Percentiles rank a stretch among this genome's conserved stretches.
phyloP scores from a whole-genome alignment of 2,329 filamentous ascomycete genomes.

The Cladophialophora bantiana region DNA sequence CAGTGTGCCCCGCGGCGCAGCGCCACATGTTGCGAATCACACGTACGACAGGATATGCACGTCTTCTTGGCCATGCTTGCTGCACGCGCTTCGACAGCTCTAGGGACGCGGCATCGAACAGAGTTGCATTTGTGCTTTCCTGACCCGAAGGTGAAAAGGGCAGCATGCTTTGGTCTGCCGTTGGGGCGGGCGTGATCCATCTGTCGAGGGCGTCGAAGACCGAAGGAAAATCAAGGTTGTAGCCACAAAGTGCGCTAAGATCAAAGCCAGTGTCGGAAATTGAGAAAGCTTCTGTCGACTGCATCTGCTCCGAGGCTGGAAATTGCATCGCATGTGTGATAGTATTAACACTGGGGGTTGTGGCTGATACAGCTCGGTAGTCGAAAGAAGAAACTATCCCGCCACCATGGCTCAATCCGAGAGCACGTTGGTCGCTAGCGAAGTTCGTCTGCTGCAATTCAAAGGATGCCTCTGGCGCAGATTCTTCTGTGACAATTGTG shows the following conservation, averaged over 20 bases:
- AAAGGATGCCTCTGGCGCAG: background rate
- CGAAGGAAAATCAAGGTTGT: slow-evolving; percentile 16
- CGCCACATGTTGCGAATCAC: slow-evolving; percentile 25
- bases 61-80: slow-evolving; percentile 21
- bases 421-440: background rate
- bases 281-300: background rate
- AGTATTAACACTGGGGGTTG: background rate
- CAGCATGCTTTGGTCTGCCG: slow-evolving; percentile 3
- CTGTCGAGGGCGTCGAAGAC: slow-evolving; percentile 14
- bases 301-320: background rate
- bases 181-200: slow-evolving; percentile 9
- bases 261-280: background rate
- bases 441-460: background rate
- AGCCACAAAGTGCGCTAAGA: background rate
- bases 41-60: slow-evolving; percentile 13
- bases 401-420: background rate
- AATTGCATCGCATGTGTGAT: background rate
- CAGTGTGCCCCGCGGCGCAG: slow-evolving; percentile 8
- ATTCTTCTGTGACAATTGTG: background rate
- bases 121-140: background rate
- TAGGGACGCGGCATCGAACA: background rate
- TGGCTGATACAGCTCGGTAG: background rate
- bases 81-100: slow-evolving; percentile 17
- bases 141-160: background rate
- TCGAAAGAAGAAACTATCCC: background rate